A percentile compares a stretch with the other conserved stretches of the same genome.
Conservation (phyloP, 768 basidiomycete species). For the Phaffia australis region DNA sequence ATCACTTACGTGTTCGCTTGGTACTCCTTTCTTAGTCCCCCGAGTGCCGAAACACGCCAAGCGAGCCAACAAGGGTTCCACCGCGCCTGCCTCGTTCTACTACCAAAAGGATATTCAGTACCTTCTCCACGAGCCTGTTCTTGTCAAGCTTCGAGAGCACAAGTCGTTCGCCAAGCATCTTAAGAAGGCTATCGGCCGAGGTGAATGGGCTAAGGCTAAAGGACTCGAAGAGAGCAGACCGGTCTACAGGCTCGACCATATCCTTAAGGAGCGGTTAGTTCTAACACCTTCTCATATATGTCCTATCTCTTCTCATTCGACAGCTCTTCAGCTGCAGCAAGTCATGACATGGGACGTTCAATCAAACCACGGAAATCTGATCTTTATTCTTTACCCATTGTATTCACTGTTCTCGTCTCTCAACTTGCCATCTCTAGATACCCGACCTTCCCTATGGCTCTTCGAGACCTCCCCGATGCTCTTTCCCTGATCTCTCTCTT, state of each 20-base stretch:
- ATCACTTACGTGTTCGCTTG: conserved; percentile 17
- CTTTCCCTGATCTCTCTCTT: conserved; percentile 91
- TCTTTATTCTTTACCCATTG: not conserved
- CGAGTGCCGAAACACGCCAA: conserved; percentile 87
- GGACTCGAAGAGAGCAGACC: conserved; percentile 88
- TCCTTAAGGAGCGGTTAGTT: conserved; percentile 86
- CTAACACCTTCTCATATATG: not conserved
- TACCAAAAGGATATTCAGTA: conserved; percentile 97
- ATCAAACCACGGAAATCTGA: no score
- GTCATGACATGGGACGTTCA: no score
- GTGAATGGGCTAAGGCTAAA: conserved; percentile 91
- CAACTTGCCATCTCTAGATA: conserved; percentile 49
- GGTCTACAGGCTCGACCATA: conserved; percentile 81
- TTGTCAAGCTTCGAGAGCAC: conserved; percentile 88
- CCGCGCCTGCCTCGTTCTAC: conserved; percentile 94
- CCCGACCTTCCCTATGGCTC: conserved; percentile 88
- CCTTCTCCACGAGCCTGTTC: conserved; percentile 88
- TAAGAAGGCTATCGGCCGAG: conserved; percentile 77
- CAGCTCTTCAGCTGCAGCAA: not conserved
- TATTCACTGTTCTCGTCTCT: not conserved
- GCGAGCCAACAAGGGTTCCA: conserved; percentile 92
- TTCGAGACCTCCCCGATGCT: conserved; percentile 94
- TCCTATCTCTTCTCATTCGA: not conserved
- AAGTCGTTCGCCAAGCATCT: conserved; percentile 98
- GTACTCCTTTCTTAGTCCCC: conserved; percentile 53